phyloP scores from a whole-genome alignment of 495 filamentous ascomycete genomes.

The Chaetomium cochliodes region DNA sequence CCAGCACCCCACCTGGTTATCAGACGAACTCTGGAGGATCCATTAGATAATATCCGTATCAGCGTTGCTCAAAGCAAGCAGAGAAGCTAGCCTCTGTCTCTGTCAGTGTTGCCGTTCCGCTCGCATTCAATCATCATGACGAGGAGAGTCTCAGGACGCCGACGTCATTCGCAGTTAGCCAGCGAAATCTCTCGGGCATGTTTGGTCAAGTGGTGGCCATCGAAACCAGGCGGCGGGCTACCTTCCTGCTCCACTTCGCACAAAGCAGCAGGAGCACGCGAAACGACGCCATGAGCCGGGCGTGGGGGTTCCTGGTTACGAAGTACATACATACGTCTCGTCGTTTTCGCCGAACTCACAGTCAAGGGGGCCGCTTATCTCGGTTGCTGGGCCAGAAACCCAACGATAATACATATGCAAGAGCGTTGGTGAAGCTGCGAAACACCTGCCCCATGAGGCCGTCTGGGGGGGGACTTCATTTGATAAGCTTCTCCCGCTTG shows the following conservation, averaged over 20 bases:
- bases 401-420: constrained; percentile 9
- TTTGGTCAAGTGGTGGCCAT: too few relatives aligned
- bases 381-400: constrained; percentile 30
- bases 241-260: constrained; percentile 14
- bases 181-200: constrained; percentile 14
- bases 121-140: too few relatives aligned
- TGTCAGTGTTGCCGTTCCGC: too few relatives aligned
- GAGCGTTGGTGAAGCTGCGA: not conserved
- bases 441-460: not conserved
- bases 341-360: constrained; percentile 15
- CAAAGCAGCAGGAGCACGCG: constrained; percentile 16
- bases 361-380: constrained; percentile 20
- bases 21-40: not conserved
- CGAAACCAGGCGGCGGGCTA: not conserved
- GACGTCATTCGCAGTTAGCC: too few relatives aligned
- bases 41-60: not conserved
- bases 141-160: too few relatives aligned
- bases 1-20: constrained; percentile 12
- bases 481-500: not conserved
- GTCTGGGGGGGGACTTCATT: not conserved
- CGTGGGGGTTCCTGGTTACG: constrained; percentile 21
- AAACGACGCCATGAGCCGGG: constrained; percentile 21
- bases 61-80: not conserved
- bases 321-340: not conserved
- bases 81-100: not conserved